These are phyloP conservation scores for Scenedesmus sp. DNA, from an alignment of 163 green algal genomes.

Conservation along the genomic window DNA sequence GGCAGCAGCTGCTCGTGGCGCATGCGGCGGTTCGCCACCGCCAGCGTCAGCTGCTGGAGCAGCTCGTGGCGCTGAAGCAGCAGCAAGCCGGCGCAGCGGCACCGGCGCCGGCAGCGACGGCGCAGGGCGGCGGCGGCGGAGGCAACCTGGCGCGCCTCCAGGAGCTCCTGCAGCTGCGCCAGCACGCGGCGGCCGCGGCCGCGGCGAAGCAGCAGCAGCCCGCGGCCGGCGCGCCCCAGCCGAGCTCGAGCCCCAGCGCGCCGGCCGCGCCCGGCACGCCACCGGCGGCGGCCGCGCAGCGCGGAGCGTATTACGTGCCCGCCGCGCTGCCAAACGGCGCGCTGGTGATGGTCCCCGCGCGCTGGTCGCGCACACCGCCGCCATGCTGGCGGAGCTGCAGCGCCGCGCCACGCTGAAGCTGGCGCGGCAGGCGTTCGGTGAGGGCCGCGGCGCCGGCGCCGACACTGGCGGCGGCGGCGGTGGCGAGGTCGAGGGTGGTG, in stretches of 20 bases:
- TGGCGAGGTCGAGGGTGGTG: too few relatives aligned
- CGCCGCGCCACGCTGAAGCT: too few relatives aligned
- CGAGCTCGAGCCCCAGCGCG: too few relatives aligned
- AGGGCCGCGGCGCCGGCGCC: too few relatives aligned
- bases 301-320: background rate
- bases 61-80: conserved; percentile 1
- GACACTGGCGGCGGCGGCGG: too few relatives aligned
- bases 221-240: too few relatives aligned
- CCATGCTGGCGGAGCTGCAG: too few relatives aligned
- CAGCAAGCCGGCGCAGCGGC: background rate
- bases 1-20: too few relatives aligned
- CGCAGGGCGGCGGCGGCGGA: background rate
- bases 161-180: background rate
- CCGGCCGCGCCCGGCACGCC: background rate
- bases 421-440: too few relatives aligned
- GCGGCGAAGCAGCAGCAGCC: conserved; percentile 4
- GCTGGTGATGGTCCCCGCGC: conserved; percentile 13
- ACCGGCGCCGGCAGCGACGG: background rate
- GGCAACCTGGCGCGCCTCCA: background rate
- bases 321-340: conserved; percentile 2
- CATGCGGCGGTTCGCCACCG: too few relatives aligned
- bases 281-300: background rate
- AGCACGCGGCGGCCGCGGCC: background rate
- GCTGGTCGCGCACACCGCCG: too few relatives aligned
- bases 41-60: conserved; percentile 15